A percentile compares a stretch with the other conserved stretches of the same genome.
phyloP scores from a whole-genome alignment of 257 asterid species.

The Voacanga thouarsii region DNA sequence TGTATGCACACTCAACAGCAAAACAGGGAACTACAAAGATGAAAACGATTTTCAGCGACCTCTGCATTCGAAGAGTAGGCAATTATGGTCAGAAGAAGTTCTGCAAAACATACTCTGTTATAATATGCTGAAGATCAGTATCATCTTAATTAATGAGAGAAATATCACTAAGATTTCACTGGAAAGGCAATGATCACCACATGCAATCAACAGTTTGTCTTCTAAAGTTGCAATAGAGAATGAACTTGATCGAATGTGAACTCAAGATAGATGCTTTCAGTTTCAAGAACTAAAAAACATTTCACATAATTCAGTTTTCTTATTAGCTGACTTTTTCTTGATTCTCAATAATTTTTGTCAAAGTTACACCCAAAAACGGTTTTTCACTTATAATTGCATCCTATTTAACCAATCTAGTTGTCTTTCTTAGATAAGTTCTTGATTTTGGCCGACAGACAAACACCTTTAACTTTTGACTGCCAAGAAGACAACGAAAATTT shows the following conservation, averaged over 20 bases:
- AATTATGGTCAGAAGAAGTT: neutral
- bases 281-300: neutral
- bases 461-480: neutral
- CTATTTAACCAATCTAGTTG: neutral
- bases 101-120: neutral
- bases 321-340: neutral
- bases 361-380: neutral
- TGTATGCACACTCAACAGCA: slow-evolving; percentile 68
- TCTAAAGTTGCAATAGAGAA: neutral
- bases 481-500: neutral
- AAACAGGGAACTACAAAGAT: slow-evolving; percentile 82
- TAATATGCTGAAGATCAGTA: neutral
- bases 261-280: slow-evolving; percentile 1
- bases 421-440: neutral
- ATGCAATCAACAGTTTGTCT: neutral
- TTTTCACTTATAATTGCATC: neutral
- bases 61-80: slow-evolving; percentile 40
- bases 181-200: neutral
- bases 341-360: neutral
- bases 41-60: slow-evolving; percentile 73
- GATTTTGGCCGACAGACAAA: neutral
- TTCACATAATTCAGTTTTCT: neutral
- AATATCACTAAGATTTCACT: neutral
- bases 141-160: neutral
- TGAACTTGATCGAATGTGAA: neutral